These are phyloP conservation scores for Aspergillus sp. DNA, from an alignment of 2,329 filamentous ascomycete genomes.

Conservation along the genomic window DNA sequence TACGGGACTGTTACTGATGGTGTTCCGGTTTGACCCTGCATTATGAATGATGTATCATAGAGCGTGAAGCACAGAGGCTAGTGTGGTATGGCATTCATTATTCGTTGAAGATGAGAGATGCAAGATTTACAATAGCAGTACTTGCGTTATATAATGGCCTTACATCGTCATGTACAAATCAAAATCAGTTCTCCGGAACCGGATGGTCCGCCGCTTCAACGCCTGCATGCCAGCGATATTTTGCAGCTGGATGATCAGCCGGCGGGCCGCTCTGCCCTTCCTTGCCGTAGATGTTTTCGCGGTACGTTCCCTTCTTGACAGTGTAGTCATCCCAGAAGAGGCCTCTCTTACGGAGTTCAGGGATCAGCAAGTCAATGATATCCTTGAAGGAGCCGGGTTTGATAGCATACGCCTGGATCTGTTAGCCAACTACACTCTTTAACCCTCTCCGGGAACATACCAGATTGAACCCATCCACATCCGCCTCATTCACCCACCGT, in stretches of 20 bases:
- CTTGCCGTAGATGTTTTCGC: slow-evolving; percentile 41
- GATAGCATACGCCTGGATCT: slow-evolving; percentile 60
- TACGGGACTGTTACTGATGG: no score
- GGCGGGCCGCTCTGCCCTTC: slow-evolving; percentile 37
- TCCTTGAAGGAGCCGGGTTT: slow-evolving; percentile 69
- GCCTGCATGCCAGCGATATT: slow-evolving; percentile 42
- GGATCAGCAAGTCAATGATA: slow-evolving; percentile 65
- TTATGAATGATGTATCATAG: no score
- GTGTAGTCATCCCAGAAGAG: slow-evolving; percentile 44
- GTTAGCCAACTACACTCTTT: slow-evolving; percentile 20
- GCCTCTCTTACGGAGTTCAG: slow-evolving; percentile 62
- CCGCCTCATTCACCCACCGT: slow-evolving; percentile 66
- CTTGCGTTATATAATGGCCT: accelerated
- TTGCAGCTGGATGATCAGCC: slow-evolving; percentile 39
- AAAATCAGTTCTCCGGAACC: slow-evolving; percentile 24
- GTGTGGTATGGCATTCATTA: no score
- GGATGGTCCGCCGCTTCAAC: slow-evolving; percentile 33
- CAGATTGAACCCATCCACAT: slow-evolving; percentile 75
- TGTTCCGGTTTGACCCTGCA: no score
- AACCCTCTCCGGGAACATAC: slow-evolving; percentile 43
- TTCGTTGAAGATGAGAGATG: no score
- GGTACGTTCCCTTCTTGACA: slow-evolving; percentile 39
- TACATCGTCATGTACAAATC: no score
- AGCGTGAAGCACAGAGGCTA: no score
- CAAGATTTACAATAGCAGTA: no score